Evolutionary conservation across 1,284 basidiomycete species (phyloP).

Genomic region (Gymnopus androsaceus): DNA sequence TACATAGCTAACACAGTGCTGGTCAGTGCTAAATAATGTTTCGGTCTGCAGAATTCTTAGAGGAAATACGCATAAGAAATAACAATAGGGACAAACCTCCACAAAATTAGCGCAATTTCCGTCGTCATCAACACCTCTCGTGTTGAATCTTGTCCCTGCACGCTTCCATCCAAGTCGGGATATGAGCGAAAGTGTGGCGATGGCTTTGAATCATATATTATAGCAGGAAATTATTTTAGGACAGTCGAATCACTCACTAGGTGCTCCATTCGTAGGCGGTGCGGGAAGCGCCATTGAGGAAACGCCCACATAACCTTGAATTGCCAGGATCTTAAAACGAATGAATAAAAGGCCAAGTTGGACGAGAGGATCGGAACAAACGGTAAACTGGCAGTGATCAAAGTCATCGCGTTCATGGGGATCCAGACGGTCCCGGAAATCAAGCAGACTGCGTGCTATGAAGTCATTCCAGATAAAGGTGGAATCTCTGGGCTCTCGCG

Average conservation of each 20-base stretch:
- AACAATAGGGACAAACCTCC: conserved; percentile 57
- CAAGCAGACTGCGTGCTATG: conserved; percentile 76
- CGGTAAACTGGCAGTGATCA: conserved; percentile 80
- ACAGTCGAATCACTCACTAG: no score
- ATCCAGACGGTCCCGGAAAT: conserved; percentile 79
- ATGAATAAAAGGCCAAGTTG: conserved; percentile 5
- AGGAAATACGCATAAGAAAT: conserved; percentile 14
- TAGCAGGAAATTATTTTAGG: no score
- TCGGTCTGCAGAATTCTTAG: conserved; percentile 68
- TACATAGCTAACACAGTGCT: conserved; percentile 85
- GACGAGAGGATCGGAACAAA: conserved; percentile 42
- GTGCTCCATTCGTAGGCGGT: conserved; percentile 70
- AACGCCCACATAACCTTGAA: conserved; percentile 89
- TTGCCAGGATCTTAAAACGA: conserved; percentile 69
- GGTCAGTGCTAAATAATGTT: conserved; percentile 83
- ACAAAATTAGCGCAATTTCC: conserved; percentile 98
- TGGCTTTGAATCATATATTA: no score
- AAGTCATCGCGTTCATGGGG: conserved; percentile 66
- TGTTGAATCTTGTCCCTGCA: conserved; percentile 97
- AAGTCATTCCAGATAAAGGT: conserved; percentile 87
- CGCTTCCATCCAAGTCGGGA: conserved; percentile 92
- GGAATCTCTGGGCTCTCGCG: conserved; percentile 47
- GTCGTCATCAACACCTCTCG: conserved; percentile 96
- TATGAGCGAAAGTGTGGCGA: conserved; percentile 78
- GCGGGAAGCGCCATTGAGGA: conserved; percentile 71